Evolutionary conservation across 1,284 basidiomycete genomes (phyloP).

Genomic region (Nidula niveotomentosa): DNA sequence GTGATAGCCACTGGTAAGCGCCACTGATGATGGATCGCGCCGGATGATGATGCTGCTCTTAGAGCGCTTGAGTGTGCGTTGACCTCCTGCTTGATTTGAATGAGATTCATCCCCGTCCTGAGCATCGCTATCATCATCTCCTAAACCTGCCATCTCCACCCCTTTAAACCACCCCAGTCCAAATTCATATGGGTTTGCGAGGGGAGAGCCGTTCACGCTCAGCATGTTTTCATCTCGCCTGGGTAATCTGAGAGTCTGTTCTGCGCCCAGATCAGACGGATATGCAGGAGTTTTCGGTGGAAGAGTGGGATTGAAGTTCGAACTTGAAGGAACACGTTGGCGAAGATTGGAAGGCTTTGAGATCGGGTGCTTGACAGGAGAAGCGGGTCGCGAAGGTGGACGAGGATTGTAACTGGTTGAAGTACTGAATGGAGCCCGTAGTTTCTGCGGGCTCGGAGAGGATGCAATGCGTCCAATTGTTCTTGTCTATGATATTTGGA

Average conservation of each 20-base stretch:
- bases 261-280: conserved; percentile 30
- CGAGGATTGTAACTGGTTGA: conserved; percentile 26
- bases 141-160: conserved; percentile 35
- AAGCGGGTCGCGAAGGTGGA: conserved; percentile 41
- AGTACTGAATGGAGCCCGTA: conserved; percentile 35
- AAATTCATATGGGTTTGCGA: conserved; percentile 70
- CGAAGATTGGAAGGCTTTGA: conserved; percentile 21
- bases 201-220: conserved; percentile 74
- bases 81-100: conserved; percentile 12
- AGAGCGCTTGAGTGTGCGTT: conserved; percentile 40
- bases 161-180: conserved; percentile 50
- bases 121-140: conserved; percentile 26
- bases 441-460: conserved; percentile 59
- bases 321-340: conserved; percentile 57
- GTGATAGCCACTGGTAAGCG: conserved; percentile 33
- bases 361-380: conserved; percentile 44
- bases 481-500: conserved; percentile 26
- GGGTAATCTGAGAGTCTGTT: conserved; percentile 43
- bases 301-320: conserved; percentile 69
- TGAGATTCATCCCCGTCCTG: conserved; percentile 19
- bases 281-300: conserved; percentile 62
- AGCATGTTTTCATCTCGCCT: conserved; percentile 72
- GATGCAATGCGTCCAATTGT: conserved; percentile 34
- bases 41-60: conserved; percentile 67
- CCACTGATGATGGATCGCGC: conserved; percentile 47